phyloP scores from a whole-genome alignment of 768 basidiomycete genomes.

The Suillus subluteus region DNA sequence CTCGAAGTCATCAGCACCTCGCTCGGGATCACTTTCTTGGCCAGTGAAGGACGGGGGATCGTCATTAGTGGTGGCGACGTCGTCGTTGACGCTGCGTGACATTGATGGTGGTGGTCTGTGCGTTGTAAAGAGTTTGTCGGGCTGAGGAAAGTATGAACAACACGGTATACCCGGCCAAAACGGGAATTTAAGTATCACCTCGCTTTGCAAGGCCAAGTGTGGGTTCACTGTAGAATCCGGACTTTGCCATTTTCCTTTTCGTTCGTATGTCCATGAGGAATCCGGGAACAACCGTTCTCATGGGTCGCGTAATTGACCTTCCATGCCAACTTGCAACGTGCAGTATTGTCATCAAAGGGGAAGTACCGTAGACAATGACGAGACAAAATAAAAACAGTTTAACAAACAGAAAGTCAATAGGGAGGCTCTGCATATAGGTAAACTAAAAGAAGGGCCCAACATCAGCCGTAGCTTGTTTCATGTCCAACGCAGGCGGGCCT shows the following conservation, averaged over 20 bases:
- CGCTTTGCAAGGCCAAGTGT: neutral
- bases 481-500: conserved; percentile 22
- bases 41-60: conserved; percentile 39
- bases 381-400: neutral
- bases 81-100: conserved; percentile 30
- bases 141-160: conserved; percentile 31
- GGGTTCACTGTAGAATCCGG: neutral
- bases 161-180: conserved; percentile 23
- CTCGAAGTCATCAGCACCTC: conserved; percentile 48
- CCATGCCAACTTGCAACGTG: neutral
- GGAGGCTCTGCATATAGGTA: neutral
- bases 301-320: neutral
- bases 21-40: conserved; percentile 65
- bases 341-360: neutral
- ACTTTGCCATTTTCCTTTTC: neutral
- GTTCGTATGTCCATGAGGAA: neutral
- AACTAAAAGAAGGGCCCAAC: neutral
- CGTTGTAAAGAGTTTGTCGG: conserved; percentile 27
- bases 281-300: conserved; percentile 1
- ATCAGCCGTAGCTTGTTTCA: conserved; percentile 17
- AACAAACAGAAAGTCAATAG: neutral
- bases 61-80: conserved; percentile 13
- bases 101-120: conserved; percentile 36
- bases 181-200: conserved; percentile 6
- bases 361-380: neutral